Evolutionary conservation across 2,329 filamentous ascomycete genomes (phyloP).

Genomic region (Trichoderma koningiopsis): DNA sequence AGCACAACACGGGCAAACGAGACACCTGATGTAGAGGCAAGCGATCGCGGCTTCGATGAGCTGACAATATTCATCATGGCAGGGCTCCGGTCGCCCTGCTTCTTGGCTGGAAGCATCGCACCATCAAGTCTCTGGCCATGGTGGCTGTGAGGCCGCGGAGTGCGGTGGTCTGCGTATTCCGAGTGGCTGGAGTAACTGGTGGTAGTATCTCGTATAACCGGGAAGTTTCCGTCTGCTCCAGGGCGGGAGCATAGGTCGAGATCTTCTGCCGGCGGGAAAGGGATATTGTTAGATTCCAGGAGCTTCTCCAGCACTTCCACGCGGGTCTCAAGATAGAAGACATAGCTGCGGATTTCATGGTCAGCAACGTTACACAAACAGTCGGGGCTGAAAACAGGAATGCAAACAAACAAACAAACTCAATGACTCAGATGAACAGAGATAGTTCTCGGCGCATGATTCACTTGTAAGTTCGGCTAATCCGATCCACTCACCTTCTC

Average conservation of each 20-base stretch:
- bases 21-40: slow-evolving; percentile 85
- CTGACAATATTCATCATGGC: slow-evolving; percentile 75
- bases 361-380: slow-evolving; percentile 30
- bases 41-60: slow-evolving; percentile 74
- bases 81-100: slow-evolving; percentile 36
- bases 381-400: too few relatives aligned
- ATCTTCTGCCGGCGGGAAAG: slow-evolving; percentile 70
- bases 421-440: neutral
- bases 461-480: neutral
- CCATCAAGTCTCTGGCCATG: slow-evolving; percentile 38
- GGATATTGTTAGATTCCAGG: slow-evolving; percentile 67
- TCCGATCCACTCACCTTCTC: slow-evolving; percentile 67
- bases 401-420: neutral
- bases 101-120: slow-evolving; percentile 38
- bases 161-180: slow-evolving; percentile 35
- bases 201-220: slow-evolving; percentile 39
- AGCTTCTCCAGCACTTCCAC: slow-evolving; percentile 80
- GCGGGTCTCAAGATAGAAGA: slow-evolving; percentile 89
- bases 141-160: slow-evolving; percentile 35
- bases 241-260: slow-evolving; percentile 66
- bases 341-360: slow-evolving; percentile 63
- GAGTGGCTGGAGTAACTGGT: slow-evolving; percentile 40
- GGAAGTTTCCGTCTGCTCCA: slow-evolving; percentile 40
- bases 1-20: slow-evolving; percentile 94
- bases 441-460: neutral